Evolutionary conservation across 805 yeast genomes (phyloP), one percentile per base, ranked within the genome.

Genomic region (Lipomyces sp.): DNA sequence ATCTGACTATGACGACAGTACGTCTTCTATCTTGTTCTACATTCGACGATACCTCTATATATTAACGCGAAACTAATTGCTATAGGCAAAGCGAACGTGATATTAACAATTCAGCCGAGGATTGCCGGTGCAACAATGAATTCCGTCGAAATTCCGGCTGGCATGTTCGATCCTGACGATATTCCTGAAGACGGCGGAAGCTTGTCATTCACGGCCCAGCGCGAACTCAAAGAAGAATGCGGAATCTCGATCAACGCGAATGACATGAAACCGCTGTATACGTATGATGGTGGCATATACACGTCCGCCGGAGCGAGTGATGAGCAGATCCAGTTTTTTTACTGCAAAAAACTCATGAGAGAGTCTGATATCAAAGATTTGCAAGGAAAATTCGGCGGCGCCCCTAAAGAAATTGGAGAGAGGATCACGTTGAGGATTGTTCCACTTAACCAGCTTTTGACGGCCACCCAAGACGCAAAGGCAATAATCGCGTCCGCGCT

Each of bases 201-300:
- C 3, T 69, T 74, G 34, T 53, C 67, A 29, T 75, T 73, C 30
- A 65, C 75, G 34, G 76, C 76, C 2, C 75, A 73, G 8, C 62
- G 70, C 32, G 76, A 74, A 50, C 59, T 74, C 15, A 67, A 73
- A 53, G 76, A 74, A 60, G 76, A 74, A 57, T 72, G 75, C 64
- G 75, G 75, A 7, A 50, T 74, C 56, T 65, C 50, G 6, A 63
- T 74, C 56, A 32, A 34, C 3, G 60, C 65, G 11, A 34, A 63
- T 2, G 74, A 73, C 13, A 63, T 73, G 58, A 59, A 11, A 11
- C 67, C 70, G 4, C 60, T 73, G 57, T 55, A 62, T 18, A 56
- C 64, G 5, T 37, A 65, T 8, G 45, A 45, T 30, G 67, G 64
- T 4, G 71, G 71, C 42, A 60, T 73, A 10, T 69, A 56, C 54